phyloP scores from a whole-genome alignment of 2,329 filamentous ascomycete species.

The Penicillium sp. region DNA sequence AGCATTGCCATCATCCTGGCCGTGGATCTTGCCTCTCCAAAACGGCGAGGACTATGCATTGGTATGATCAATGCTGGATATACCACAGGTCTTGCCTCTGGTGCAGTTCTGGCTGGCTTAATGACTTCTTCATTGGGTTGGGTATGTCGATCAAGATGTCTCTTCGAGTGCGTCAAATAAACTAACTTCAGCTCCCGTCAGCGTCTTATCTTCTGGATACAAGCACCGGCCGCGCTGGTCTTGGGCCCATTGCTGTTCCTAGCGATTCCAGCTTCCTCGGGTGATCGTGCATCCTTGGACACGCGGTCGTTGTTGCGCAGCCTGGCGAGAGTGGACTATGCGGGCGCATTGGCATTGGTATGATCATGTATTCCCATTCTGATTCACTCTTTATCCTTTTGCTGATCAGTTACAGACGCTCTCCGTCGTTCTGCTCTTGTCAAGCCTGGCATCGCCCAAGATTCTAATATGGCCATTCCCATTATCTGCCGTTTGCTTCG shows the following conservation, averaged over 20 bases:
- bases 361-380: constrained; percentile 29
- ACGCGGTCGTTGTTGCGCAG: constrained; percentile 55
- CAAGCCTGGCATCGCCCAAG: constrained; percentile 68
- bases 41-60: constrained; percentile 73
- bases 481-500: constrained; percentile 64
- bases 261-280: constrained; percentile 63
- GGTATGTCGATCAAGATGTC: constrained; percentile 57
- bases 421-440: constrained; percentile 74
- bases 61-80: constrained; percentile 76
- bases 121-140: constrained; percentile 70
- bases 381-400: neutral
- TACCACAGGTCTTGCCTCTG: constrained; percentile 73
- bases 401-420: constrained; percentile 53
- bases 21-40: constrained; percentile 72
- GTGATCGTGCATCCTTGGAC: constrained; percentile 46
- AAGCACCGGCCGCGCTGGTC: constrained; percentile 68
- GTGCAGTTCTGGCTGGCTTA: constrained; percentile 72
- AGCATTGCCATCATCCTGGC: constrained; percentile 76
- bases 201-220: constrained; percentile 75
- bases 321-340: constrained; percentile 73
- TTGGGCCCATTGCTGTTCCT: constrained; percentile 68
- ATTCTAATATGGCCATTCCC: constrained; percentile 67
- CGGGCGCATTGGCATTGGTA: constrained; percentile 71
- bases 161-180: neutral
- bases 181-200: constrained; percentile 37